Evolutionary conservation across 202 grass and related monocot genomes (phyloP).

Genomic region (Schoenoplectus triqueter): DNA sequence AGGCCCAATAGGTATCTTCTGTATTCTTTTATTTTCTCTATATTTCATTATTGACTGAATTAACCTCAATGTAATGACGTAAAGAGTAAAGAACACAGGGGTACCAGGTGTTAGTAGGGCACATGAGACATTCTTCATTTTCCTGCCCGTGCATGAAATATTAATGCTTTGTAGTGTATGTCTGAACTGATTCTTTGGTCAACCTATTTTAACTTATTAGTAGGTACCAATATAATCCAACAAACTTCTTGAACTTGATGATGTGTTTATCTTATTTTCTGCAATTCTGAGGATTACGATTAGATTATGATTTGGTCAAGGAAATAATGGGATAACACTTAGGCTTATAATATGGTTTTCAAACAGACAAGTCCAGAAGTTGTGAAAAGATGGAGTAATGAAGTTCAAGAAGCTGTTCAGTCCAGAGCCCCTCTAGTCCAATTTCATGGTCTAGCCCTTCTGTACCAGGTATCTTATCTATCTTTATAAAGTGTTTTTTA

Average conservation of each 20-base stretch:
- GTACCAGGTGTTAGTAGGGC: not conserved
- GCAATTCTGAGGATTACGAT: not conserved
- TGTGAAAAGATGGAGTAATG: constrained; percentile 99
- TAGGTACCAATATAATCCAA: not conserved
- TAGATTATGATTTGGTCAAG: not conserved
- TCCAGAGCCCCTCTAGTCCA: constrained; percentile 93
- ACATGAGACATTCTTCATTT: not conserved
- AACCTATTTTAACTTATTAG: not conserved
- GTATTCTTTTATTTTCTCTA: not conserved
- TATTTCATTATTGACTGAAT: not conserved
- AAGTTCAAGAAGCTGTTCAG: constrained; percentile 97
- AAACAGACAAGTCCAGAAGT: constrained; percentile 85
- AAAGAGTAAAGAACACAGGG: not conserved
- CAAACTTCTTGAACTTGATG: not conserved
- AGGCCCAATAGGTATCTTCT: not conserved
- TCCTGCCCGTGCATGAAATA: not conserved
- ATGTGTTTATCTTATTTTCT: not conserved
- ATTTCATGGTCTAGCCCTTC: constrained; percentile 94
- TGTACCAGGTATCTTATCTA: constrained; percentile 66
- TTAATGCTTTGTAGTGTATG: not conserved
- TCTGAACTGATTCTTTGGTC: not conserved
- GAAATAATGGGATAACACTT: not conserved
- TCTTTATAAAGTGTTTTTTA: not conserved
- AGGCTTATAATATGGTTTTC: constrained; percentile 15
- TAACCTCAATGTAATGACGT: constrained; percentile 8